phyloP scores from a whole-genome alignment of 768 basidiomycete species.

The Gloeopeniophorella convolvens region DNA sequence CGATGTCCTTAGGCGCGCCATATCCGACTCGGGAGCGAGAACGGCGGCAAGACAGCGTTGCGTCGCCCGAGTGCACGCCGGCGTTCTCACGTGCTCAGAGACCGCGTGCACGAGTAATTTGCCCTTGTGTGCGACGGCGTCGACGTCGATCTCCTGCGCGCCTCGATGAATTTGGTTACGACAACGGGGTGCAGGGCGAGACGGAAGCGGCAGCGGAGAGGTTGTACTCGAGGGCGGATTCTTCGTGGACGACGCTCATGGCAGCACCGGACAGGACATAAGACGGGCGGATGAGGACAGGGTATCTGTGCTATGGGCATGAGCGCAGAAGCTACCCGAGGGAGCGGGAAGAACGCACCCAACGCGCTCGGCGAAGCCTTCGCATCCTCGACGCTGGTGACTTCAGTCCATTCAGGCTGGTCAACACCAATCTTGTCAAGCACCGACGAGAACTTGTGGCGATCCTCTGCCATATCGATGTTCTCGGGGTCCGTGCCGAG shows the following conservation, averaged over 20 bases:
- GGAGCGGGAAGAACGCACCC: constrained; percentile 39
- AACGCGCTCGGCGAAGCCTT: constrained; percentile 86
- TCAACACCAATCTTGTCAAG: constrained; percentile 93
- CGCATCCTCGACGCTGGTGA: constrained; percentile 80
- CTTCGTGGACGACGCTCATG: constrained; percentile 98
- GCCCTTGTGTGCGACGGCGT: constrained; percentile 93
- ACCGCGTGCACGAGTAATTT: constrained; percentile 90
- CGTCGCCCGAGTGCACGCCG: constrained; percentile 97
- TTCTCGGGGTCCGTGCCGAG: constrained; percentile 92
- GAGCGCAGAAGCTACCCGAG: not conserved
- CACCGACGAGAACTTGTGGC: constrained; percentile 98
- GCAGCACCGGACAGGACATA: constrained; percentile 98
- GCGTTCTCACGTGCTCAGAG: constrained; percentile 98
- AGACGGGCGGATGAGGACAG: constrained; percentile 95
- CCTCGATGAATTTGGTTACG: constrained; percentile 98
- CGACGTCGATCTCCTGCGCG: constrained; percentile 97
- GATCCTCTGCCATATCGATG: constrained; percentile 97
- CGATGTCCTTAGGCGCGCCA: constrained; percentile 89
- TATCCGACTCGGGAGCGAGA: constrained; percentile 71
- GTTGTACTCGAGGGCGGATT: constrained; percentile 82
- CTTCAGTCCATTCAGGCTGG: constrained; percentile 95
- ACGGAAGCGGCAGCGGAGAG: constrained; percentile 96
- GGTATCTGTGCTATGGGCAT: constrained; percentile 54
- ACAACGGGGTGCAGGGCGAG: constrained; percentile 98
- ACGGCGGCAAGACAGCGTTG: constrained; percentile 96